These are phyloP conservation scores for Rhodotorula mucilaginosa DNA, from an alignment of 1,284 basidiomycete genomes.

Conservation along the genomic window DNA sequence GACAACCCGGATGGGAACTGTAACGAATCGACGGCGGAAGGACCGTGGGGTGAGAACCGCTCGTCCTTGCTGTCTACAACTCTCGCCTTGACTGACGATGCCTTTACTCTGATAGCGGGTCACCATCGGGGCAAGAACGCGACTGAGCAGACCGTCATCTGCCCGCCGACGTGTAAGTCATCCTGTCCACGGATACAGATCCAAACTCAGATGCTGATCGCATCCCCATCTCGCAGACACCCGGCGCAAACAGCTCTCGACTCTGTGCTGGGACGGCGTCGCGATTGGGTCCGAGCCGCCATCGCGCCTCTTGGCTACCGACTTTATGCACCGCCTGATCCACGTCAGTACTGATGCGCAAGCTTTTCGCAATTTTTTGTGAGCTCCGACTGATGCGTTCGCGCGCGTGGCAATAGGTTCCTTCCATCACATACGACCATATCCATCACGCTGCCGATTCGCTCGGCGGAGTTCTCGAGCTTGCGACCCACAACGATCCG, in stretches of 20 bases:
- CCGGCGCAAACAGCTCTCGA: no score
- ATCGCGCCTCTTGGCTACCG: no score
- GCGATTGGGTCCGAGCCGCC: no score
- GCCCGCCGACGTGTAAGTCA: not conserved
- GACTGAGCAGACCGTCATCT: not conserved
- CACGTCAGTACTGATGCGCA: not conserved
- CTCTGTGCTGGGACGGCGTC: no score
- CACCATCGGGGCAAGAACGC: conserved; percentile 1
- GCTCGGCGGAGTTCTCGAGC: not conserved
- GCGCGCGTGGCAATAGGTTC: not conserved
- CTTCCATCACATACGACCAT: not conserved
- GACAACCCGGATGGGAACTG: not conserved
- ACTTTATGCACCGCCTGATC: no score
- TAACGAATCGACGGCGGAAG: not conserved
- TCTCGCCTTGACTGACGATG: not conserved
- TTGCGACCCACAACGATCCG: not conserved
- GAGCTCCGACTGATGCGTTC: no score
- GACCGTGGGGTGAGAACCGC: not conserved
- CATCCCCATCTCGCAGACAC: no score
- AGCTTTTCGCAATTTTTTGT: no score
- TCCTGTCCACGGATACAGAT: no score
- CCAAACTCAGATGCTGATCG: no score
- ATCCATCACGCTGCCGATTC: not conserved
- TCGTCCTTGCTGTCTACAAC: not conserved
- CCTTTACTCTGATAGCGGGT: not conserved